phyloP scores from a whole-genome alignment of 768 basidiomycete species.

The Tylopilus rubrobrunneus region DNA sequence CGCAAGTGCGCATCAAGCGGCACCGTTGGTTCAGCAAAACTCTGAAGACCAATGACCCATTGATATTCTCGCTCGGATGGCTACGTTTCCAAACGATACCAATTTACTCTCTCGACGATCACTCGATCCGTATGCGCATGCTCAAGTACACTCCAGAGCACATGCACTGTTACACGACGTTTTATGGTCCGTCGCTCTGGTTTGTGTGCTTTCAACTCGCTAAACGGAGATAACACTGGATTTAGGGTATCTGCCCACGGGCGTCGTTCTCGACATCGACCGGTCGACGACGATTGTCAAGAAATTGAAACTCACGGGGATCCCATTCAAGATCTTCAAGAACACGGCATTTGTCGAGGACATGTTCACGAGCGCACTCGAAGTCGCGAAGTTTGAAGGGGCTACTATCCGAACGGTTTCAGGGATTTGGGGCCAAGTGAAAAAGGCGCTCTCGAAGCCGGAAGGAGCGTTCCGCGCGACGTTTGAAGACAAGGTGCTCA shows the following conservation, averaged over 20 bases:
- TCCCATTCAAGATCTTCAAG: conserved; percentile 78
- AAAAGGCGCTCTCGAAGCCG: conserved; percentile 92
- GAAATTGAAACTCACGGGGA: conserved; percentile 94
- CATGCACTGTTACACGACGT: conserved; percentile 75
- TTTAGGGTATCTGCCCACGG: conserved; percentile 93
- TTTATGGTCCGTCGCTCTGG: conserved; percentile 75
- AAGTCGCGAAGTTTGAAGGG: conserved; percentile 98
- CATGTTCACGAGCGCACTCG: conserved; percentile 92
- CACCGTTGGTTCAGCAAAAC: conserved; percentile 92
- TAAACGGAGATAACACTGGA: conserved; percentile 59
- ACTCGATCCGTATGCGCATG: conserved; percentile 97
- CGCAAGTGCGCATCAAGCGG: conserved; percentile 94
- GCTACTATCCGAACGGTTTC: conserved; percentile 67
- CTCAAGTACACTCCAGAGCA: conserved; percentile 79
- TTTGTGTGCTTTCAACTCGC: conserved; percentile 93
- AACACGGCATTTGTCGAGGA: conserved; percentile 91
- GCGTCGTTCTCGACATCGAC: conserved; percentile 92
- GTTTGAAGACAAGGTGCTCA: conserved; percentile 96
- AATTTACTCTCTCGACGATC: conserved; percentile 95
- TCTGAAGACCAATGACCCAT: conserved; percentile 94
- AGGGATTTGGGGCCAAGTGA: conserved; percentile 94
- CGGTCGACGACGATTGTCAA: conserved; percentile 94
- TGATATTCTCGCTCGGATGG: conserved; percentile 98
- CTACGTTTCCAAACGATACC: conserved; percentile 92
- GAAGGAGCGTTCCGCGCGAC: conserved; percentile 95